Conservation (phyloP, 306 rosid species). For the Cajanus cajan region DNA sequence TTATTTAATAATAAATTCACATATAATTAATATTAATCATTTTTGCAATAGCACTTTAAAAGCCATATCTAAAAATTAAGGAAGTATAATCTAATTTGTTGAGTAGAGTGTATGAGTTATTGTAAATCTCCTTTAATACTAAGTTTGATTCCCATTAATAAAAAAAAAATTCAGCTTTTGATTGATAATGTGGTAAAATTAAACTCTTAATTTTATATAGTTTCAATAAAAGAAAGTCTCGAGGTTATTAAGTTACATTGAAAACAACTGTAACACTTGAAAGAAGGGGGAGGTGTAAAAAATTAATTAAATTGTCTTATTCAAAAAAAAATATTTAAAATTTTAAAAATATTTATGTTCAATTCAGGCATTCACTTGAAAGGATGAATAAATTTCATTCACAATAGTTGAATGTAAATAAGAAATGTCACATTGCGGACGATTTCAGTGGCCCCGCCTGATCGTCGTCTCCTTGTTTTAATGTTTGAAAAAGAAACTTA, state of each 20-base stretch:
- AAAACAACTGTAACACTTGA: not conserved
- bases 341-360: not conserved
- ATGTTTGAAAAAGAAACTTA: not conserved
- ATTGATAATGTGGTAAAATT: too few species aligned
- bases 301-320: not conserved
- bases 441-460: not conserved
- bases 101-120: too few species aligned
- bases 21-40: not conserved
- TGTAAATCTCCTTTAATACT: too few species aligned
- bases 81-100: too few species aligned
- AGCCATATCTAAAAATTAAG: not conserved
- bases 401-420: not conserved
- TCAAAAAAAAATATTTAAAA: not conserved
- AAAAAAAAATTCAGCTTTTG: too few species aligned
- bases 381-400: not conserved
- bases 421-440: not conserved
- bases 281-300: not conserved
- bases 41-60: not conserved
- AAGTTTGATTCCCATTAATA: too few species aligned
- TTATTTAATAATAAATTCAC: not conserved
- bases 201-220: not conserved
- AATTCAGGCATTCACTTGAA: not conserved
- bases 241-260: not conserved
- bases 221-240: not conserved
- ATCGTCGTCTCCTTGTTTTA: not conserved